A percentile compares a stretch with the other conserved stretches of the same genome.
Conservation (phyloP, 1,139 yeast species). For the Saccharomyces uvarum region DNA sequence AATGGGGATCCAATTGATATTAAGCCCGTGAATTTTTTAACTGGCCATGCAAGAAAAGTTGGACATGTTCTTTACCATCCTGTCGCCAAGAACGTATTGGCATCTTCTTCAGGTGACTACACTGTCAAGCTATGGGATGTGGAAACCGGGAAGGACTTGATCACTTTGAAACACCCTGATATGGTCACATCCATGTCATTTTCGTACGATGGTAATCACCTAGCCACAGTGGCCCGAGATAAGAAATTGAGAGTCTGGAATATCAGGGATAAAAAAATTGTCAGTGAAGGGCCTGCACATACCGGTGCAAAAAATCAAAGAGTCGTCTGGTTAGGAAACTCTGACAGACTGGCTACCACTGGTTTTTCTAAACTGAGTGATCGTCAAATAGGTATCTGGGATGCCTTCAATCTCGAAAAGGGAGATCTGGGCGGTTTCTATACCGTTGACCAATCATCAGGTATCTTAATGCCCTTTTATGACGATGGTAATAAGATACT, state of each 20-base stretch:
- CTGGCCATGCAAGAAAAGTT: constrained; percentile 88
- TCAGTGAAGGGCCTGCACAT: constrained; percentile 85
- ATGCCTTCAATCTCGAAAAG: constrained; percentile 56
- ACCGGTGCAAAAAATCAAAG: constrained; percentile 87
- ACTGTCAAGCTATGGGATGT: constrained; percentile 87
- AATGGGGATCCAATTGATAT: constrained; percentile 63
- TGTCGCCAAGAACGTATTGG: constrained; percentile 74
- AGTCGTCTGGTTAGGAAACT: constrained; percentile 81
- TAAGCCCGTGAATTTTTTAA: constrained; percentile 56
- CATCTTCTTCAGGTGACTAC: constrained; percentile 84
- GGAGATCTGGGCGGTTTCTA: constrained; percentile 89
- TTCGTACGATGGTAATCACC: constrained; percentile 76
- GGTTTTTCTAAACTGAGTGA: constrained; percentile 91
- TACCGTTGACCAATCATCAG: constrained; percentile 82
- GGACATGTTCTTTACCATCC: constrained; percentile 93
- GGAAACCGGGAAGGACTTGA: constrained; percentile 60
- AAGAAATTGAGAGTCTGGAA: constrained; percentile 90
- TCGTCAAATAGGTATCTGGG: constrained; percentile 94
- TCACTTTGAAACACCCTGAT: constrained; percentile 78
- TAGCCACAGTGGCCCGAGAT: constrained; percentile 91
- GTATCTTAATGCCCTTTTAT: constrained; percentile 83
- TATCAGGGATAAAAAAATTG: constrained; percentile 59
- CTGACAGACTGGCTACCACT: constrained; percentile 83
- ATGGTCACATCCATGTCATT: constrained; percentile 85
- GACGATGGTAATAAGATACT: constrained; percentile 75